A percentile compares a stretch with the other conserved stretches of the same genome.
Evolutionary conservation across 192 early-diverging fungal species (phyloP).

Genomic region (Coemansia sp.): DNA sequence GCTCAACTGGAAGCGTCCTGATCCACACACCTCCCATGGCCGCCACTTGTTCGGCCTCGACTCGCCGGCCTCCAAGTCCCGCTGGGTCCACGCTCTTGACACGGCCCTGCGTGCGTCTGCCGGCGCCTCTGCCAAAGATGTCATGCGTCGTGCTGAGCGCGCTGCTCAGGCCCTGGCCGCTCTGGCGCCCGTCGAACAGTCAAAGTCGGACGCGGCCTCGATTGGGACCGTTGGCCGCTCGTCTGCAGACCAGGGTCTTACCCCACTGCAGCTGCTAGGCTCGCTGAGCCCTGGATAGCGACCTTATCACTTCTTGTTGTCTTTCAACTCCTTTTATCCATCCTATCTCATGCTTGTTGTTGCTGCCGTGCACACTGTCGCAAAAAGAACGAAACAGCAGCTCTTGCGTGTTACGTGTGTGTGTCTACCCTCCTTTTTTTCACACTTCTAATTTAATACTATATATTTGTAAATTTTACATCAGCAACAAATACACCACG

Average conservation of each 20-base stretch:
- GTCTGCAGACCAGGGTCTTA: slow-evolving; percentile 25
- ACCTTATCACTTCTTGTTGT: neutral
- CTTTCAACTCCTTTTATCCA: neutral
- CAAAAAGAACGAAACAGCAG: neutral
- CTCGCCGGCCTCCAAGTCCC: slow-evolving; percentile 34
- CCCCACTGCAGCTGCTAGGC: slow-evolving; percentile 26
- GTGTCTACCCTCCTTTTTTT: neutral
- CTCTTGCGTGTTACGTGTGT: neutral
- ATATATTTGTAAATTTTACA: neutral
- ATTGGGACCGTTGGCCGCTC: slow-evolving; percentile 12
- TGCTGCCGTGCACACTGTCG: neutral
- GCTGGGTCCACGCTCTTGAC: slow-evolving; percentile 43
- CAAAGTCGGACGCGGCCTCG: slow-evolving; percentile 6
- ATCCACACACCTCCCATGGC: slow-evolving; percentile 21
- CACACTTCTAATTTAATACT: neutral
- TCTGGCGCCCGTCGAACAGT: neutral
- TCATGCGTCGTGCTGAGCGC: slow-evolving; percentile 27
- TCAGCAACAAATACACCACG: neutral
- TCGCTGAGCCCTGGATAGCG: slow-evolving; percentile 15
- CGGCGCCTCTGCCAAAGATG: slow-evolving; percentile 17
- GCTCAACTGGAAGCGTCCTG: slow-evolving; percentile 42
- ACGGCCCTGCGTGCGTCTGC: slow-evolving; percentile 12
- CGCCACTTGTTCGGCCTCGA: slow-evolving; percentile 56
- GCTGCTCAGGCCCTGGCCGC: slow-evolving; percentile 39
- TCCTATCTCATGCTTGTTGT: neutral